Conservation (phyloP, 495 filamentous ascomycete genomes). For the Annulohypoxylon nitens region DNA sequence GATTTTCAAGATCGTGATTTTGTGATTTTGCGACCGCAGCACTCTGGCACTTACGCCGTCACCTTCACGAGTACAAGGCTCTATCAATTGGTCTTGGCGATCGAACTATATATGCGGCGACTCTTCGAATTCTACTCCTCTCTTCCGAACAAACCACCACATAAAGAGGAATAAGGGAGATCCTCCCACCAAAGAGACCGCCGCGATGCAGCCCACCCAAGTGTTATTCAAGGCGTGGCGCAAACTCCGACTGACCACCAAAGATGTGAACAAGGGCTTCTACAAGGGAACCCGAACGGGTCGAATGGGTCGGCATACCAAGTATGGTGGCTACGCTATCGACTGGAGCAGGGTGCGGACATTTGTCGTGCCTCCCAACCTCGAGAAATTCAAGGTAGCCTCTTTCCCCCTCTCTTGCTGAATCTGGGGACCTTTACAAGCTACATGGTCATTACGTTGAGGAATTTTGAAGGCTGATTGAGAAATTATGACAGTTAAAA, state of each 20-base stretch:
- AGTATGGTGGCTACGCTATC: constrained; percentile 84
- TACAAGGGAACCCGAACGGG: constrained; percentile 96
- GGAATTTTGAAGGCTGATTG: constrained; percentile 20
- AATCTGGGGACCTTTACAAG: not conserved
- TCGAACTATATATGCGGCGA: not conserved
- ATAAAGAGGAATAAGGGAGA: constrained; percentile 7
- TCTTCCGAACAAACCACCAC: not conserved
- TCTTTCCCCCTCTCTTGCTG: not conserved
- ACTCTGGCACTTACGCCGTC: not conserved
- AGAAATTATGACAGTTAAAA: constrained; percentile 71
- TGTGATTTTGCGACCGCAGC: not conserved
- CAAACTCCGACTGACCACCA: constrained; percentile 84
- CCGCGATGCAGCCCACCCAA: constrained; percentile 75
- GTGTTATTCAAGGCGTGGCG: constrained; percentile 74
- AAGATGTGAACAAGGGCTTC: constrained; percentile 90
- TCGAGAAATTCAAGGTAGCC: constrained; percentile 77
- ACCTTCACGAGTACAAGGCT: not conserved
- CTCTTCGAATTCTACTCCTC: not conserved
- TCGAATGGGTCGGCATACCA: constrained; percentile 86
- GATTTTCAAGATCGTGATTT: constrained; percentile 44
- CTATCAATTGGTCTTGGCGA: not conserved
- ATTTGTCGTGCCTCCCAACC: constrained; percentile 79
- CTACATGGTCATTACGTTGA: not conserved
- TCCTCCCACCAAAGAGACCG: constrained; percentile 12
- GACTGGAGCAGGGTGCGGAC: constrained; percentile 90